Evolutionary conservation across 129 eudicot genomes (phyloP), one percentile per base, ranked within the genome.

Genomic region (Deinandra increscens): DNA sequence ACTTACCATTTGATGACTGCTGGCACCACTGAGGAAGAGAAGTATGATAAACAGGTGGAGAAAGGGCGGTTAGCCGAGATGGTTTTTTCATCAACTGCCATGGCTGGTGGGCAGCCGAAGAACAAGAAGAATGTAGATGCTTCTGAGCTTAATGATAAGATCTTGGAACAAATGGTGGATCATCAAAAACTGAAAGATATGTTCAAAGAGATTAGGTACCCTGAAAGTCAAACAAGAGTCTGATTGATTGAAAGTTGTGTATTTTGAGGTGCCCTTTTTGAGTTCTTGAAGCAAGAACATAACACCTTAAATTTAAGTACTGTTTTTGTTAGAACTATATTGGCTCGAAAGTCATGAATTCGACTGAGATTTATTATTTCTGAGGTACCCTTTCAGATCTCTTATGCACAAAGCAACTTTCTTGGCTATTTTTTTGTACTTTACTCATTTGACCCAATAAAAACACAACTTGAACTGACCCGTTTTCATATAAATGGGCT

Each of bases 51-150:
- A 14, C 89, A 90, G 22, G 84, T 81, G 0, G 75, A 68, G n/a
- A 90, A 90, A 69, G 87, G 78, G 8, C 81, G 82, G n/a, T 39
- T 87, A 13, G 83, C 86, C 0, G 95, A 87, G 72, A 45, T 87
- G 29, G 88, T 90, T 0, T 87, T 90, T 58, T 75, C 88, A 1
- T 72, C 78, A 13, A 64, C 84, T n/a, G 9, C 81, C 7, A 41
- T 6, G 39, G 54, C 46, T 18, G 33, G 22, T 5, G 69, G 3
- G 55, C 64, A 76, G 0, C 5, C 34, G 4, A 72, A 44, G 23
- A 80, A 59, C 5, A 63, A 44, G 65, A 26, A 26, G 31, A 26
- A 26, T 18, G 29, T 58, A 8, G 74, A 83, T 55, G 44, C 12
- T 39, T 39, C 9, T 39, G 44, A 39, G 44, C 44, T 39, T 12